A percentile compares a stretch with the other conserved stretches of the same genome.
phyloP scores from a whole-genome alignment of 106 monocot genomes.

The Apostasia shenzhenica region DNA sequence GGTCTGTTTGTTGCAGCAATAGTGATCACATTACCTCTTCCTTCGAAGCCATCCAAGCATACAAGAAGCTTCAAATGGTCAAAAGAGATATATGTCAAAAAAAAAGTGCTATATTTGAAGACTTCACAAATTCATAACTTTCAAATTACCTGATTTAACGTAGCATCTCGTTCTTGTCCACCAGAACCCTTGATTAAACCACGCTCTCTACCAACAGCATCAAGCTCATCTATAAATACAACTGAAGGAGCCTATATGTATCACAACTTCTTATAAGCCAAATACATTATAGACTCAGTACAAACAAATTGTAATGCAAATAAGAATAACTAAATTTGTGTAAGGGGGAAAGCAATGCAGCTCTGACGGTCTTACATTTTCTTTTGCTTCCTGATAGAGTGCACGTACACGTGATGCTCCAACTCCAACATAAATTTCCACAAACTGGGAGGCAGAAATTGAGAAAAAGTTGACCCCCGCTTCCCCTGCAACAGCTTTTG shows the following conservation, averaged over 20 bases:
- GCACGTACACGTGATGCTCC: constrained; percentile 93
- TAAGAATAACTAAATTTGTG: too few species aligned
- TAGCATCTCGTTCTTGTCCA: constrained; percentile 92
- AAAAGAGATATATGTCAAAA: constrained; percentile 1
- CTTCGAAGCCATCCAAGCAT: constrained; percentile 93
- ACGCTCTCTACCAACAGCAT: constrained; percentile 91
- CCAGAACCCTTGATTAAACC: constrained; percentile 88
- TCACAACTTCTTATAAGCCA: background rate
- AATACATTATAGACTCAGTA: background rate
- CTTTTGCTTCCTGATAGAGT: constrained; percentile 87
- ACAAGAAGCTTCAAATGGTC: constrained; percentile 71
- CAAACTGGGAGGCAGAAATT: constrained; percentile 91
- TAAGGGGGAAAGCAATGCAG: background rate
- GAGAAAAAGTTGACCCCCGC: constrained; percentile 91
- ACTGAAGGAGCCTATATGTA: constrained; percentile 71
- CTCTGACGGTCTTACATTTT: constrained; percentile 48
- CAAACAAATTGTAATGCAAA: too few species aligned
- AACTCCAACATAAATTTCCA: constrained; percentile 94
- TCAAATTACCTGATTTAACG: constrained; percentile 72
- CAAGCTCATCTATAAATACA: constrained; percentile 89
- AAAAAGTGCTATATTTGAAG: background rate
- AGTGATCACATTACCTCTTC: constrained; percentile 83
- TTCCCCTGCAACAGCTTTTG: constrained; percentile 93
- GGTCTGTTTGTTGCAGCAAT: constrained; percentile 93
- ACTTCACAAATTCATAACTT: background rate